Evolutionary conservation across 352 stramenopile species (phyloP).

Genomic region (Thalassiosira mediterranea): DNA sequence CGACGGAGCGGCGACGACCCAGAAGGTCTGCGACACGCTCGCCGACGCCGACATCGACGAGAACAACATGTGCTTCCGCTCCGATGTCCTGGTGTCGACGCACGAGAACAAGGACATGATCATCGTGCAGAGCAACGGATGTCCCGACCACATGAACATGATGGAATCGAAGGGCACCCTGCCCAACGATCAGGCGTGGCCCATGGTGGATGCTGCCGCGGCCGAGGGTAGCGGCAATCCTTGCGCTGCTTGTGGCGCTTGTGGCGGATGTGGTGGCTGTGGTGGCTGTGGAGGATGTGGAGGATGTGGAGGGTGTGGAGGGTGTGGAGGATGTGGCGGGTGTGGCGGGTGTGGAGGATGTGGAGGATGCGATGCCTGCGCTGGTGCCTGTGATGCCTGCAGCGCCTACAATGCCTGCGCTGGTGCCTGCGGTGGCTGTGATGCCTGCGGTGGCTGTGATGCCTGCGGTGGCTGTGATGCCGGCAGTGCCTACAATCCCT

Average conservation of each 20-base stretch:
- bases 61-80: conserved; percentile 47
- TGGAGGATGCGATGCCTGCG: too few relatives aligned
- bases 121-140: conserved; percentile 38
- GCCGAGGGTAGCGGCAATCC: background rate
- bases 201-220: background rate
- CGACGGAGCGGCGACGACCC: conserved; percentile 18
- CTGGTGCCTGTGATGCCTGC: background rate
- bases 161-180: conserved; percentile 19
- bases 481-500: background rate
- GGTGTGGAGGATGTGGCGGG: too few relatives aligned
- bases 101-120: conserved; percentile 11
- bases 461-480: background rate
- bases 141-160: conserved; percentile 47
- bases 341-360: too few relatives aligned
- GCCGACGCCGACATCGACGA: conserved; percentile 4
- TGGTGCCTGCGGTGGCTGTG: conserved; percentile 20
- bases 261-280: too few relatives aligned
- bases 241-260: background rate
- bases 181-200: conserved; percentile 15
- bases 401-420: background rate
- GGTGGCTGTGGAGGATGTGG: too few relatives aligned
- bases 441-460: conserved; percentile 21
- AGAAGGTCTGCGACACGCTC: conserved; percentile 19
- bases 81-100: conserved; percentile 28
- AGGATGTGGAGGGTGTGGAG: too few relatives aligned